Base-by-base conservation (phyloP, 352 stramenopile genomes). In the Plasmopara muralis region DNA sequence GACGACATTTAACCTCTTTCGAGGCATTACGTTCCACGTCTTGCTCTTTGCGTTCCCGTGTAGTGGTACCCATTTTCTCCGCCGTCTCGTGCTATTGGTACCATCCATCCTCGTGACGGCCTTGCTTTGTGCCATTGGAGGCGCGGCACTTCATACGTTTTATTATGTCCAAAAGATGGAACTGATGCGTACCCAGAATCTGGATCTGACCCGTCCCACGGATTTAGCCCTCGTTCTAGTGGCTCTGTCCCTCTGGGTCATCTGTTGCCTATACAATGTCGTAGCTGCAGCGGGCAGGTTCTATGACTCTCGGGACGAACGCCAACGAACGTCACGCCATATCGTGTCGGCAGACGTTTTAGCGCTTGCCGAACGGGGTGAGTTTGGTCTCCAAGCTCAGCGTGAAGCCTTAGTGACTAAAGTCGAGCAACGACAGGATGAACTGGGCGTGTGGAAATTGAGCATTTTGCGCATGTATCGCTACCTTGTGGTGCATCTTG, bases 331-430 rank as follows among this genome's bases (percentile, higher is more conserved):
- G 9, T 66, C 62, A 4, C 62, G 67, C 8, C 64, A 66, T 12
- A 63, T 81, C 20, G 40, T 86, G 4, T 70, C 67, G 0, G 65
- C 78, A 28, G 66, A 85, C 9, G 56, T 84, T 7, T 54, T 89
- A 13, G 65, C 75, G 15, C 70, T 84, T 14, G 77, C 77, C 0
- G 74, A 88, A 25, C 62, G 72, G 9, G 77, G 77, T 6, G 74
- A 88, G 45, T 86, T 88, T 33, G 74, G 77, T 0, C 62, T 88
- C 6, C 75, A 83, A 61, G 77, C 74, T n/a, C 81, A 85, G 41
- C 62, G 54, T 8, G 77, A 85, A 52, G 74, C 74, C 30, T 55
- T 83, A 16, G 68, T 66, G 43, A 72, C 66, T 1, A 73, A 77
- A 9, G 73, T 88, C 16, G 77, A 85, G 58, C 70, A 72, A 30